Evolutionary conservation across 2,329 filamentous ascomycete species (phyloP), one percentile per base, ranked within the genome.

Genomic region (Coniochaeta hoffmannii): DNA sequence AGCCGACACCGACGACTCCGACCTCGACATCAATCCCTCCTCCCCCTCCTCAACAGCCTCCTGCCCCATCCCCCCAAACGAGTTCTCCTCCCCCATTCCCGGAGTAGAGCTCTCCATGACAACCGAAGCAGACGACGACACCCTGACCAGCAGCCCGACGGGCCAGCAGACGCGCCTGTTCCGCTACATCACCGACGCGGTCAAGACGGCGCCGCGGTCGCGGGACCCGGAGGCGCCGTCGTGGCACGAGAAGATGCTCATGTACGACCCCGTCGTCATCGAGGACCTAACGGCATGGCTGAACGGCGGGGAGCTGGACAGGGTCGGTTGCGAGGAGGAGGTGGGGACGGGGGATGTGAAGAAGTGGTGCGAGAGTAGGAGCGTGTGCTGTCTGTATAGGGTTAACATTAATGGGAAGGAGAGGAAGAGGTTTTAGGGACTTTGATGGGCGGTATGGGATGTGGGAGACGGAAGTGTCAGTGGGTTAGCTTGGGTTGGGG

Each of bases 191-290:
- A 80, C 79, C 0, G 71, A 73, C 36, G 83, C 82, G 1, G 72
- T 87, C 10, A 78, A 65, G 9, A 71, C 72, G 1, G 74, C 76
- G 4, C 76, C 82, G 3, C 74, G 74, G 12, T 76, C 79, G 0
- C 73, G 63, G 4, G 74, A 85, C 60, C 71, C 77, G 1, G 59
- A 60, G 7, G 67, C 77, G 2, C 83, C 83, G 14, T 90, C 83
- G 2, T 97, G 92, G 89, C 79, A 95, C 63, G 90, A 97, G 70
- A 95, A 91, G 72, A 97, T 99, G 50, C 76, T 97, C 6, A 82
- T 97, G 67, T 97, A 95, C 67, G 92, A 97, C 64, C 90, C 93
- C 0, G 87, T 99, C 44, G 79, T 94, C 1, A 71, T 97, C 0
- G 93, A 97, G 70, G 91, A 97, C 61, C 74, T 99, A 14, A 81